phyloP scores from a whole-genome alignment of 2,329 filamentous ascomycete species.

The Phyllosticta paracitricarpa region DNA sequence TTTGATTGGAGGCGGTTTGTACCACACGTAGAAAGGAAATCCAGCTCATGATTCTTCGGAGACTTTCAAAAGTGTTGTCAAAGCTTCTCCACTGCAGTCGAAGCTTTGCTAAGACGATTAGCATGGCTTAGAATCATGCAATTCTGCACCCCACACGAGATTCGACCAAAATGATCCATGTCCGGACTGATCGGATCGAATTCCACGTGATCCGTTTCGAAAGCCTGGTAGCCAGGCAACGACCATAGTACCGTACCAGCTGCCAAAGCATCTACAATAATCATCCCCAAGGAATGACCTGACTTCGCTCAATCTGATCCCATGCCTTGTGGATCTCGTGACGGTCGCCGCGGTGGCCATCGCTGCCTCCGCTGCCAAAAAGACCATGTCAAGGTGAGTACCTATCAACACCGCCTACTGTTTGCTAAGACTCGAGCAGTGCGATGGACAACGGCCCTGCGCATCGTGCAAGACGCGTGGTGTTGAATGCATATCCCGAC shows the following conservation, averaged over 20 bases:
- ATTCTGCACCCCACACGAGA: background rate
- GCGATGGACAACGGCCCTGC: slow-evolving; percentile 7
- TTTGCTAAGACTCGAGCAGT: background rate
- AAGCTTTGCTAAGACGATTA: background rate
- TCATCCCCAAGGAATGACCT: background rate
- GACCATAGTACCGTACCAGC: background rate
- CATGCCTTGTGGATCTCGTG: slow-evolving; percentile 9
- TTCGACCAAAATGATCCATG: background rate
- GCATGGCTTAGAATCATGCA: background rate
- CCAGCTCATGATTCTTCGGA: background rate
- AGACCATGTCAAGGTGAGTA: slow-evolving; percentile 9
- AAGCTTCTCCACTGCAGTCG: background rate
- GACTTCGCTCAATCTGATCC: background rate
- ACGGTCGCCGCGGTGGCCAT: slow-evolving; percentile 5
- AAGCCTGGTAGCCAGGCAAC: background rate
- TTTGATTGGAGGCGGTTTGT: slow-evolving; percentile 5
- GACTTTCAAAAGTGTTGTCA: background rate
- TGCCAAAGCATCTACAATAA: background rate
- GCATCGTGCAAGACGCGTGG: slow-evolving; percentile 7
- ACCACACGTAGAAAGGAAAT: slow-evolving; percentile 2
- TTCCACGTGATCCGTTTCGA: background rate
- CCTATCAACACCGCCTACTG: background rate
- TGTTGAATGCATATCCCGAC: slow-evolving; percentile 1
- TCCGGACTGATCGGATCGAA: background rate
- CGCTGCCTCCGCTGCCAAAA: slow-evolving; percentile 9